These are phyloP conservation scores for Pichia eremophila DNA, from an alignment of 805 yeast species.

Conservation along the genomic window DNA sequence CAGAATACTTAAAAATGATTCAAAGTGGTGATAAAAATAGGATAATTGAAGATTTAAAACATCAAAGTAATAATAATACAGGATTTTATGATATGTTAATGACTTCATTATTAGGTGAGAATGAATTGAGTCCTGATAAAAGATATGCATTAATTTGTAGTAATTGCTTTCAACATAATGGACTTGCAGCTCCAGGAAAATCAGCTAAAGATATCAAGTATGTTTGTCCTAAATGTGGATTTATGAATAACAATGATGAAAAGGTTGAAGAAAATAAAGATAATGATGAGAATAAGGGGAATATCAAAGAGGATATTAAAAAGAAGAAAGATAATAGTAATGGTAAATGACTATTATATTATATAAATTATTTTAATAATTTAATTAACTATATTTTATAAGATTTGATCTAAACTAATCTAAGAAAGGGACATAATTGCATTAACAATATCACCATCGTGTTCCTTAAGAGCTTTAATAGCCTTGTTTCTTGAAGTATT, in stretches of 20 bases:
- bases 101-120: slow-evolving; percentile 47
- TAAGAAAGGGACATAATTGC: slow-evolving; percentile 74
- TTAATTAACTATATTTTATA: too few species aligned
- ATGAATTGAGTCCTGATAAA: slow-evolving; percentile 49
- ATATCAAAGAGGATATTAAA: neutral
- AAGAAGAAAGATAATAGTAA: neutral
- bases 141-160: slow-evolving; percentile 67
- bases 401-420: neutral
- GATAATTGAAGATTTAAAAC: slow-evolving; percentile 9
- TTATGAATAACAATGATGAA: neutral
- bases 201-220: slow-evolving; percentile 43
- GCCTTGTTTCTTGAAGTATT: slow-evolving; percentile 85
- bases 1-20: slow-evolving; percentile 28
- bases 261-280: neutral
- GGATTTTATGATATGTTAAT: slow-evolving; percentile 26
- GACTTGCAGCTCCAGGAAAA: slow-evolving; percentile 68
- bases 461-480: slow-evolving; percentile 77
- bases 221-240: slow-evolving; percentile 51
- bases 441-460: slow-evolving; percentile 91
- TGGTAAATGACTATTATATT: neutral
- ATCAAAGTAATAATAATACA: slow-evolving; percentile 8
- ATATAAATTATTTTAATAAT: slow-evolving; percentile 5
- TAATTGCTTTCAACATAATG: slow-evolving; percentile 64
- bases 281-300: neutral
- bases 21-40: slow-evolving; percentile 20